These are phyloP conservation scores for Aquilaria agallochum DNA, from an alignment of 441 rosid genomes.

Conservation along the genomic window DNA sequence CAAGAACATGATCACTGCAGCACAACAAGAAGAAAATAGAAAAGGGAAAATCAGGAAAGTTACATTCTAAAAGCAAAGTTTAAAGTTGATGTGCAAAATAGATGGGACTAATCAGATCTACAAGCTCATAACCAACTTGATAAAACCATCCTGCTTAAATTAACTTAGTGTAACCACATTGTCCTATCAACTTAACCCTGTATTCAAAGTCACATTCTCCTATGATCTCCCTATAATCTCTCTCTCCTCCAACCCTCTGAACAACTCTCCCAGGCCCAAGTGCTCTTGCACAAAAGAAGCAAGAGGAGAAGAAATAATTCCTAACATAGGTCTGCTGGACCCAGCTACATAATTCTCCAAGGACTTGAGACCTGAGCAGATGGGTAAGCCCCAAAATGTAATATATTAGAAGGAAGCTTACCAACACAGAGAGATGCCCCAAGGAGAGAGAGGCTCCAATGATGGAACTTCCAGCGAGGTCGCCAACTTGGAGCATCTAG, in stretches of 20 bases:
- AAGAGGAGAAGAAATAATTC: too few relatives aligned
- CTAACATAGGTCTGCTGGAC: too few relatives aligned
- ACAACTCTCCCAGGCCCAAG: not conserved
- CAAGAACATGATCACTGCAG: slow-evolving; percentile 96
- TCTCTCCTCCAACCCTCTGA: too few relatives aligned
- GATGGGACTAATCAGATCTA: too few relatives aligned
- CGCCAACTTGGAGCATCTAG: slow-evolving; percentile 99
- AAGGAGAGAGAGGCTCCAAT: slow-evolving; percentile 90
- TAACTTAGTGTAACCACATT: not conserved
- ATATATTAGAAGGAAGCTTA: slow-evolving; percentile 22
- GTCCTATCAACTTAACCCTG: not conserved
- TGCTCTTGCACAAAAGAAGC: not conserved
- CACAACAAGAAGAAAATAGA: slow-evolving; percentile 5
- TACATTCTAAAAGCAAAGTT: not conserved
- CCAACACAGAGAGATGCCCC: slow-evolving; percentile 89
- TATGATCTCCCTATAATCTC: too few relatives aligned
- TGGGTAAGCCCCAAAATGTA: not conserved
- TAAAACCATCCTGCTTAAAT: too few relatives aligned
- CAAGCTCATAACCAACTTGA: too few relatives aligned
- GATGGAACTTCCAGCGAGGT: slow-evolving; percentile 96
- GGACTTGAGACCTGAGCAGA: too few relatives aligned
- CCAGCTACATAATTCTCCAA: too few relatives aligned
- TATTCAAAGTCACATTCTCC: too few relatives aligned
- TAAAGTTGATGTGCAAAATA: too few relatives aligned
- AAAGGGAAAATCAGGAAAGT: slow-evolving; percentile 3